A percentile compares a stretch with the other conserved stretches of the same genome.
These are phyloP conservation scores for Umbilicaria muhlenbergii DNA, from an alignment of 495 filamentous ascomycete species.

Conservation along the genomic window DNA sequence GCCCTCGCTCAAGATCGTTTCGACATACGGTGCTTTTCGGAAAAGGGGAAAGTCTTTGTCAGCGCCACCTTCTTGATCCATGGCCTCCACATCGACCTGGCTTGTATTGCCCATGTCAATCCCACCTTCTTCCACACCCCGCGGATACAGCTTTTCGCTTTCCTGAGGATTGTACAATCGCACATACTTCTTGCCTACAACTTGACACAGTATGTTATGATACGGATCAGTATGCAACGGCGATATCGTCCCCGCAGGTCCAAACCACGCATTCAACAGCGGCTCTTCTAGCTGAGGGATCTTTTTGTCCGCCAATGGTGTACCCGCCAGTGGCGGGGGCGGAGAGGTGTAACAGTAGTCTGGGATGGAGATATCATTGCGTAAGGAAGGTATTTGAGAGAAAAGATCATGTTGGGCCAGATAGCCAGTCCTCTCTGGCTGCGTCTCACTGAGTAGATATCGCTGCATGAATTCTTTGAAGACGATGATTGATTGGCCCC, in stretches of 20 bases:
- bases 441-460: conserved; percentile 27
- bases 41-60: conserved; percentile 40
- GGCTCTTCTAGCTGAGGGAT: conserved; percentile 26
- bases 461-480: conserved; percentile 57
- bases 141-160: conserved; percentile 43
- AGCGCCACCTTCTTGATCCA: conserved; percentile 29
- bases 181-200: conserved; percentile 84
- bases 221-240: conserved; percentile 90
- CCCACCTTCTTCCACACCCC: conserved; percentile 47
- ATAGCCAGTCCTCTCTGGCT: conserved; percentile 43
- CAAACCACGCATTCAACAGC: conserved; percentile 78
- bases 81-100: conserved; percentile 48
- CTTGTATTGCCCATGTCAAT: conserved; percentile 94
- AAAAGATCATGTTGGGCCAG: conserved; percentile 86
- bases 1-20: conserved; percentile 64
- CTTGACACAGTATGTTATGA: conserved; percentile 82
- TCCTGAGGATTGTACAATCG: conserved; percentile 62
- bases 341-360: conserved; percentile 72
- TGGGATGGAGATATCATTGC: conserved; percentile 62
- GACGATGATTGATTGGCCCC: conserved; percentile 70
- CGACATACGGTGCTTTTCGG: conserved; percentile 47
- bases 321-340: conserved; percentile 29
- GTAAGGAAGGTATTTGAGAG: conserved; percentile 61
- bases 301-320: conserved; percentile 33
- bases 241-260: conserved; percentile 73